Conservation (phyloP, 805 yeast species). For the Metschnikowia gruessii region DNA sequence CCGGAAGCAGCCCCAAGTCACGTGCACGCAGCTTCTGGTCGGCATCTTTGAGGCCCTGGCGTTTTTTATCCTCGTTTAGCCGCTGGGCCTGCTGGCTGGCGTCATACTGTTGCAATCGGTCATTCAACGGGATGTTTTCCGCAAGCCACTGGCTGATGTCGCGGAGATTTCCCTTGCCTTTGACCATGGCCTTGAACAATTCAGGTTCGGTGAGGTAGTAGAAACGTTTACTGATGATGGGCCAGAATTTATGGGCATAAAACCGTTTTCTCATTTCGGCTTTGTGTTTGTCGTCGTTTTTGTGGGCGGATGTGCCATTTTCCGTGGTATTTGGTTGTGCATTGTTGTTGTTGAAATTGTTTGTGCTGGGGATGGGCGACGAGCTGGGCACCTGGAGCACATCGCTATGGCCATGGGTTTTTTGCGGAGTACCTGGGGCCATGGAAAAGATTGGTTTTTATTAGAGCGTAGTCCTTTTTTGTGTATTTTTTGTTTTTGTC, state of each 20-base stretch:
- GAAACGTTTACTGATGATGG: slow-evolving; percentile 35
- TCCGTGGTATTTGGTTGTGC: background rate
- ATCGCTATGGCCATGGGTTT: slow-evolving; percentile 3
- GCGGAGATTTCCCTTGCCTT: slow-evolving; percentile 42
- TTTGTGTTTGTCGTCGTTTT: slow-evolving; percentile 17
- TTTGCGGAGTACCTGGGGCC: slow-evolving; percentile 17
- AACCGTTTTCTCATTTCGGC: slow-evolving; percentile 26
- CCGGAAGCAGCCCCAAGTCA: background rate
- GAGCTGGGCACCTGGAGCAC: slow-evolving; percentile 41
- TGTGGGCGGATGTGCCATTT: slow-evolving; percentile 4
- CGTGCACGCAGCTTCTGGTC: background rate
- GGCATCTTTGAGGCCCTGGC: background rate
- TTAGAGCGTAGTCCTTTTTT: too few species aligned
- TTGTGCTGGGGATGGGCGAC: slow-evolving; percentile 31
- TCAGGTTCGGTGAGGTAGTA: slow-evolving; percentile 41
- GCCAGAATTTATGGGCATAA: slow-evolving; percentile 40
- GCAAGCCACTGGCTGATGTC: slow-evolving; percentile 39
- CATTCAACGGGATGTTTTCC: slow-evolving; percentile 25
- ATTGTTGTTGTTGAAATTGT: too few species aligned
- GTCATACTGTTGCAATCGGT: slow-evolving; percentile 17
- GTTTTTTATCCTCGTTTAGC: slow-evolving; percentile 4
- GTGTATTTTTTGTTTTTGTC: too few species aligned
- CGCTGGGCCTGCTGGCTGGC: slow-evolving; percentile 10
- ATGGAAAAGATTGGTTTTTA: too few species aligned
- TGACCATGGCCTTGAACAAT: slow-evolving; percentile 41